Evolutionary conservation across 257 asterid species (phyloP), one percentile per base, ranked within the genome.

Genomic region (Przewalskia tangutica): DNA sequence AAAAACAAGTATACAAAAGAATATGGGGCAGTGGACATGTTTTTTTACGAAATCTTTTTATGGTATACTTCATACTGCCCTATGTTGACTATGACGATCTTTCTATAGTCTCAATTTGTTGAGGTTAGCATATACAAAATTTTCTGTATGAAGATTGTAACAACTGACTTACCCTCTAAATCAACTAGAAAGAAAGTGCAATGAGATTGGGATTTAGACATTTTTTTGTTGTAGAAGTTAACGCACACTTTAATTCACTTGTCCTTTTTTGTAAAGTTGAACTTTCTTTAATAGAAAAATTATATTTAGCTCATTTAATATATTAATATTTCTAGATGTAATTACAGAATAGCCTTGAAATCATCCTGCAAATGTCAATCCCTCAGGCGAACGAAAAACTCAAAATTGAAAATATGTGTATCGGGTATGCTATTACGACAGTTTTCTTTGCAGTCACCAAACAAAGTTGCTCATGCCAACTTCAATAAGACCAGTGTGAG

Each of bases 401-500:
- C 20, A 46, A 71, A 46, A 71, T 10, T 6, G 40, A 46, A 2
- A 10, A 5, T 44, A 10, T 44, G n/a, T 11, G 38, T 18, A 71
- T 20, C 1, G 77, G 11, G 42, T 5, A 10, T 27, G 18, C 16
- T 68, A 44, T 70, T 68, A 44, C 44, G 77, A 70, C 77, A 14
- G 48, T 65, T 65, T 36, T 65, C 48, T 14, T 17, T 14, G 6
- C 12, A 64, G 32, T 32, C 17, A 67, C 10, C 0, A 67, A 16
- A 18, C 54, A 27, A 42, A 68, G 4, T 42, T 40, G n/a, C 17
- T 68, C 55, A 95, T 94, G 77, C 97, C 98, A 65, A 95, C 98
- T 87, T 95, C 99, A 65, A 92, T 94, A 75, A 94, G 94, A 91
- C 98, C 92, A 58, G 92, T 92, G 86, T 94, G 99, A 36, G 97